These are phyloP conservation scores for Serendipita vermifera DNA, from an alignment of 768 basidiomycete species.

Conservation along the genomic window DNA sequence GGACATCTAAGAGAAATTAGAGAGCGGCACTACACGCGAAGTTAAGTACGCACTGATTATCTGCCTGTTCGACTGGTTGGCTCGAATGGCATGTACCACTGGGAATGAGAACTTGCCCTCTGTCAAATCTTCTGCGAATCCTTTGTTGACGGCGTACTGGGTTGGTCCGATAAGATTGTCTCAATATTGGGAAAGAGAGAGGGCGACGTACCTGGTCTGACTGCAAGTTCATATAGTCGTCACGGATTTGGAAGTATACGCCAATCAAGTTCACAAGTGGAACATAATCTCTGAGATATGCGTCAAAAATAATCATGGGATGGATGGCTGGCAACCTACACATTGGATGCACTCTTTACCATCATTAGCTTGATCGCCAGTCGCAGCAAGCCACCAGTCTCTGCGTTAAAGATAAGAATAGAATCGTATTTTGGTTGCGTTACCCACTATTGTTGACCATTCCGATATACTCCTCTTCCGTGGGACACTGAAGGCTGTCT, in stretches of 20 bases:
- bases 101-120: slow-evolving; percentile 99
- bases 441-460: slow-evolving; percentile 92
- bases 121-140: slow-evolving; percentile 71
- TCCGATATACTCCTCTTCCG: slow-evolving; percentile 82
- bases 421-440: slow-evolving; percentile 3
- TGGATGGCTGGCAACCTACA: slow-evolving; percentile 21
- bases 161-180: neutral
- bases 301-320: neutral
- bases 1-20: slow-evolving; percentile 47
- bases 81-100: slow-evolving; percentile 76
- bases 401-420: slow-evolving; percentile 28
- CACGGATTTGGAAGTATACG: slow-evolving; percentile 92
- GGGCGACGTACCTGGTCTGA: slow-evolving; percentile 55
- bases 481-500: slow-evolving; percentile 80
- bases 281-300: slow-evolving; percentile 60
- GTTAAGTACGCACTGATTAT: slow-evolving; percentile 26
- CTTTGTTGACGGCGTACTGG: slow-evolving; percentile 61
- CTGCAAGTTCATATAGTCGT: slow-evolving; percentile 92
- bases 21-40: neutral
- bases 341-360: slow-evolving; percentile 37
- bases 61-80: slow-evolving; percentile 61
- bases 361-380: slow-evolving; percentile 95
- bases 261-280: slow-evolving; percentile 90
- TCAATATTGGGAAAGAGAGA: neutral
- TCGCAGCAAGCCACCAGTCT: slow-evolving; percentile 87